These are phyloP conservation scores for Tolypocladium guangdongense DNA, from an alignment of 2,329 filamentous ascomycete genomes.

Conservation along the genomic window DNA sequence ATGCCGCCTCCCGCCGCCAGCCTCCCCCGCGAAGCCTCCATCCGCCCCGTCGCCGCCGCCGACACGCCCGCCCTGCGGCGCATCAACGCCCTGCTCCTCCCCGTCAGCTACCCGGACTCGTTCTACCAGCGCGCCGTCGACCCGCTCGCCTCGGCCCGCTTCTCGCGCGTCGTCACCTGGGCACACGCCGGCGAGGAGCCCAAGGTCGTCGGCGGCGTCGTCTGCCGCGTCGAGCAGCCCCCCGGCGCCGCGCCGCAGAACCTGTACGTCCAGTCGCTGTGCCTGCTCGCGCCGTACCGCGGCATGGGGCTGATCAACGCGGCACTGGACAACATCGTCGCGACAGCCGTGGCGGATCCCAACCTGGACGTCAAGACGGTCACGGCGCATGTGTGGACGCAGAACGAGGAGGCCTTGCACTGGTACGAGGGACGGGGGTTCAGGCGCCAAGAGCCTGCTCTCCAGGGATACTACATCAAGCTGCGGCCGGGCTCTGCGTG, in stretches of 20 bases:
- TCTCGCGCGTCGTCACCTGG: constrained; percentile 52
- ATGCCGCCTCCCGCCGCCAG: constrained; percentile 16
- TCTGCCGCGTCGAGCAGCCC: constrained; percentile 46
- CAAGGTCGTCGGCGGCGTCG: constrained; percentile 49
- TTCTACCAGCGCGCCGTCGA: constrained; percentile 49
- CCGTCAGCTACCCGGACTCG: constrained; percentile 50
- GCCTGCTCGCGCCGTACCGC: constrained; percentile 52
- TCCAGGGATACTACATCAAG: constrained; percentile 51
- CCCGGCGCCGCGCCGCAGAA: constrained; percentile 21
- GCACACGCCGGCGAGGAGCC: constrained; percentile 28
- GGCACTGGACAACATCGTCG: constrained; percentile 41
- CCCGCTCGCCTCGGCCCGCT: constrained; percentile 36
- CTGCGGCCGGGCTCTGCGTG: constrained; percentile 51
- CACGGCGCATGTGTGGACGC: constrained; percentile 59
- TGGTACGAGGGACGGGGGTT: constrained; percentile 55
- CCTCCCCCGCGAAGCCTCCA: constrained; percentile 37
- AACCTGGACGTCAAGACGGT: constrained; percentile 30
- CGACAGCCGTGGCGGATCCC: constrained; percentile 22
- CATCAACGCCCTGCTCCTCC: constrained; percentile 55
- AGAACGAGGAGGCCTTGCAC: constrained; percentile 49
- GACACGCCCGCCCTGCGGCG: constrained; percentile 50
- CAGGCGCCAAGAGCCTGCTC: constrained; percentile 30
- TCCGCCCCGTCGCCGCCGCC: constrained; percentile 36
- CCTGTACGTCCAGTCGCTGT: constrained; percentile 55
- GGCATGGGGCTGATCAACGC: constrained; percentile 47